A percentile compares a stretch with the other conserved stretches of the same genome.
phyloP scores from a whole-genome alignment of 2,329 filamentous ascomycete genomes.

The Mollisia scopiformis region DNA sequence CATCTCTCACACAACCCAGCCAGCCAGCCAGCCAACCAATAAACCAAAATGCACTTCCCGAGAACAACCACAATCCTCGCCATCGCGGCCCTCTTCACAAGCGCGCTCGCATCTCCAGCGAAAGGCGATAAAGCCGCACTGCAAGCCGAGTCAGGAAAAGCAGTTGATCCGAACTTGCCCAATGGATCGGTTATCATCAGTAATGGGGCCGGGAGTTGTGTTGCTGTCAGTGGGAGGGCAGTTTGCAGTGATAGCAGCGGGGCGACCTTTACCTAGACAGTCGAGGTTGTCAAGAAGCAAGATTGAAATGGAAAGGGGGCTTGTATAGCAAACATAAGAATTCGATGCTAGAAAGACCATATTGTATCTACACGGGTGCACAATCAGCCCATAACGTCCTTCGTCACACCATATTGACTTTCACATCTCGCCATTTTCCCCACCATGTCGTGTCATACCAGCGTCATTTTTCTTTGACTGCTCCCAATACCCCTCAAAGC shows the following conservation, averaged over 20 bases:
- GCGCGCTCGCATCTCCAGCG: neutral
- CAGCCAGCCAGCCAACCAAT: neutral
- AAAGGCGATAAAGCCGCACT: neutral
- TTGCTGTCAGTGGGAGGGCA: neutral
- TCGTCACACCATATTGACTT: slow-evolving; percentile 11
- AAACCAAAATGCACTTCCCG: neutral
- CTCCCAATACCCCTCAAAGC: slow-evolving; percentile 41
- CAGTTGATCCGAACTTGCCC: neutral
- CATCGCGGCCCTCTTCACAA: neutral
- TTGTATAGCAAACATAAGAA: neutral
- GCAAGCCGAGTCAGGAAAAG: neutral
- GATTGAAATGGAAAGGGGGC: too few relatives aligned
- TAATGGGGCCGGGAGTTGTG: neutral
- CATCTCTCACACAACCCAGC: neutral
- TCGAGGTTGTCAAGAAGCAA: too few relatives aligned
- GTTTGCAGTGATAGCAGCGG: neutral
- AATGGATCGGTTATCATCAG: neutral
- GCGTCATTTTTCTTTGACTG: slow-evolving; percentile 19
- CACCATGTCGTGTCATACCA: neutral
- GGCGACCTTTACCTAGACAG: neutral
- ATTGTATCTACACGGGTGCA: slow-evolving; percentile 21
- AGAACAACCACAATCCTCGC: neutral
- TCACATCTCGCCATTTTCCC: slow-evolving; percentile 4
- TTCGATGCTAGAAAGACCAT: slow-evolving; percentile 14
- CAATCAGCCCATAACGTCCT: slow-evolving; percentile 16